Evolutionary conservation across 495 filamentous ascomycete species (phyloP).

Genomic region (Cryomyces antarcticus): DNA sequence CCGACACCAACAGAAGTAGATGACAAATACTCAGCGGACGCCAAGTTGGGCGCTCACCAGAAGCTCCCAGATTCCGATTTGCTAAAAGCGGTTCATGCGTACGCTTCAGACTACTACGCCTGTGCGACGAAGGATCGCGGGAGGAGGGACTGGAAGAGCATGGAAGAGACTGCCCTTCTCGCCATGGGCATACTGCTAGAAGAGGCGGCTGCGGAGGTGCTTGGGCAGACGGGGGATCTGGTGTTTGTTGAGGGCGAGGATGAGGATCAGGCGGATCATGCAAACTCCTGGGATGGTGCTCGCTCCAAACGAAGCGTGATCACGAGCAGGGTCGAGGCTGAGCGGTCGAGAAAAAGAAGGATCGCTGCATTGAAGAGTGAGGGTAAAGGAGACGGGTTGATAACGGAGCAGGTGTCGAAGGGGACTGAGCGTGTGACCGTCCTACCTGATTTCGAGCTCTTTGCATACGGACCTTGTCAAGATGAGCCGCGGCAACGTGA

Average conservation of each 20-base stretch:
- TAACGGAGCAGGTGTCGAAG: no score
- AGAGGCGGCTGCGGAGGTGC: slow-evolving; percentile 39
- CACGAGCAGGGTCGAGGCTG: no score
- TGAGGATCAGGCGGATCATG: not conserved
- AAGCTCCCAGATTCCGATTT: slow-evolving; percentile 51
- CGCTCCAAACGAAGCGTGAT: no score
- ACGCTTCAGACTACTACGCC: slow-evolving; percentile 51
- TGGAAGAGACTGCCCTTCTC: slow-evolving; percentile 74
- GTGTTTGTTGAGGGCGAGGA: slow-evolving; percentile 48
- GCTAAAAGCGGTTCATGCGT: slow-evolving; percentile 55
- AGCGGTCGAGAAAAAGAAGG: no score
- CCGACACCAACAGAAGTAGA: slow-evolving; percentile 44
- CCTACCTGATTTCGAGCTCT: no score
- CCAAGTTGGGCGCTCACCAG: slow-evolving; percentile 28
- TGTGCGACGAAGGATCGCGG: slow-evolving; percentile 11
- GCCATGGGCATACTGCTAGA: slow-evolving; percentile 68
- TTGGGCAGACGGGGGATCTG: slow-evolving; percentile 54
- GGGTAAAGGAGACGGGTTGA: no score
- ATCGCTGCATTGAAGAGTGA: no score
- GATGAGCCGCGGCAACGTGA: no score
- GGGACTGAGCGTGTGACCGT: no score
- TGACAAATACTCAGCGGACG: slow-evolving; percentile 48
- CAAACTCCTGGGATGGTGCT: no score
- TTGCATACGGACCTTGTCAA: no score
- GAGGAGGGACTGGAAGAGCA: slow-evolving; percentile 34